phyloP scores from a whole-genome alignment of 2,329 filamentous ascomycete genomes.

The Colletotrichum horii region DNA sequence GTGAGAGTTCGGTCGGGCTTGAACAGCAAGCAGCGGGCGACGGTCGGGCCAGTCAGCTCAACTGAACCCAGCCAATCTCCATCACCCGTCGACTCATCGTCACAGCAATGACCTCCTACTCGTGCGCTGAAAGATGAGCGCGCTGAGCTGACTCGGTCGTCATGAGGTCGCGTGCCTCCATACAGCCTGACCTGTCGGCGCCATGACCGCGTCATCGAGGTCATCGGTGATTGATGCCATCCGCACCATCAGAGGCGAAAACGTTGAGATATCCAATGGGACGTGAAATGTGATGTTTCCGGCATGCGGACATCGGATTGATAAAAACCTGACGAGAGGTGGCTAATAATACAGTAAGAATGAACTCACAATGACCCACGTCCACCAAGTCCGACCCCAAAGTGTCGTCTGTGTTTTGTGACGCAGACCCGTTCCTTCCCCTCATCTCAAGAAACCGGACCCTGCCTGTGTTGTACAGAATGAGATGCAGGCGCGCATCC shows the following conservation, averaged over 20 bases:
- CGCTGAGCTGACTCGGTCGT: not conserved
- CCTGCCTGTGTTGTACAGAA: not conserved
- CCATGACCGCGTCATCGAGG: not conserved
- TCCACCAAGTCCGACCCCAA: not conserved
- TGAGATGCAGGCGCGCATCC: not conserved
- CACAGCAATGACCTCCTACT: not conserved
- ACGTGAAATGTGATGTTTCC: not conserved
- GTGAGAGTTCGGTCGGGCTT: not conserved
- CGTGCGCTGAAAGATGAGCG: not conserved
- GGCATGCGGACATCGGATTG: not conserved
- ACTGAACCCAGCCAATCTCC: not conserved
- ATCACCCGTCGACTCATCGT: not conserved
- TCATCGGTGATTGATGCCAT: not conserved
- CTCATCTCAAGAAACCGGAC: not conserved
- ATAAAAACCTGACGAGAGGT: not conserved
- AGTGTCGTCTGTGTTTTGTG: not conserved
- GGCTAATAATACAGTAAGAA: not conserved
- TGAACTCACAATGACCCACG: not conserved
- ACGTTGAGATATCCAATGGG: not conserved
- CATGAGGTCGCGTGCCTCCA: not conserved
- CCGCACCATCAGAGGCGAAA: not conserved
- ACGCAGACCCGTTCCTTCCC: not conserved
- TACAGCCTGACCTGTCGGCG: not conserved
- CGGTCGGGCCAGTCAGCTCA: not conserved
- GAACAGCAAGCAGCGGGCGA: not conserved